Evolutionary conservation across 2,329 filamentous ascomycete genomes (phyloP), one percentile per base, ranked within the genome.

Genomic region (Aspergillus cejpii): DNA sequence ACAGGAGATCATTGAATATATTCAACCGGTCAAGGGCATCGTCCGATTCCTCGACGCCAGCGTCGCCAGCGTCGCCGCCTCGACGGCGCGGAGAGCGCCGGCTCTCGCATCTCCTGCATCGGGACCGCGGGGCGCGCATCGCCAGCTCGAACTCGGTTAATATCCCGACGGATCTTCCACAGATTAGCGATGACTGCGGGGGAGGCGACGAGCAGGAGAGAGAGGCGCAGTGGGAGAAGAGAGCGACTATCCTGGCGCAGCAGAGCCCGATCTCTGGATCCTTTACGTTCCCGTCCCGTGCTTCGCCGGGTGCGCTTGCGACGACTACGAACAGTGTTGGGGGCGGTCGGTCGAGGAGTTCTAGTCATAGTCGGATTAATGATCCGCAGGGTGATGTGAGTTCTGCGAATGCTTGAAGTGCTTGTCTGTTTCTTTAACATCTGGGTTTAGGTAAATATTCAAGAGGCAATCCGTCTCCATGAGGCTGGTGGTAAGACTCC

Each of bases 381-480:
- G 63, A 64, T 49, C 55, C 49, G 10, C 48, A 61, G 41, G 60
- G 59, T 43, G 67, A 70, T 63, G 67, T 70, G 59, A 43, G 63
- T 53, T 8, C 12, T 39, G 7, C 14, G 14, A 20, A 17, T 1
- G 15, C 7, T 27, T 15, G 5, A 27, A 20, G 41, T 17, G 33
- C 23, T 23, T 14, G 12, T 28, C 28, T 10, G 20, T 12, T 29
- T 15, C 34, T 37, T 29, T 51, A 40, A 49, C 45, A 8, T n/a
- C n/a, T 6, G 12, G 33, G 17, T 43, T 21, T 52, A 70, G 67
- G 45, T 62, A 47, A 83, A 87, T 66, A 95, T 98, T 47, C 91
- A 96, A 68, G 84, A 94, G 69, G 92, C 92, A n/a, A 98, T 98
- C 63, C 79, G 85, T 49, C 74, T 97, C 52, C 92, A 98, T 64